Evolutionary conservation across 2,329 filamentous ascomycete genomes (phyloP).

Genomic region (Colletotrichum agaves): DNA sequence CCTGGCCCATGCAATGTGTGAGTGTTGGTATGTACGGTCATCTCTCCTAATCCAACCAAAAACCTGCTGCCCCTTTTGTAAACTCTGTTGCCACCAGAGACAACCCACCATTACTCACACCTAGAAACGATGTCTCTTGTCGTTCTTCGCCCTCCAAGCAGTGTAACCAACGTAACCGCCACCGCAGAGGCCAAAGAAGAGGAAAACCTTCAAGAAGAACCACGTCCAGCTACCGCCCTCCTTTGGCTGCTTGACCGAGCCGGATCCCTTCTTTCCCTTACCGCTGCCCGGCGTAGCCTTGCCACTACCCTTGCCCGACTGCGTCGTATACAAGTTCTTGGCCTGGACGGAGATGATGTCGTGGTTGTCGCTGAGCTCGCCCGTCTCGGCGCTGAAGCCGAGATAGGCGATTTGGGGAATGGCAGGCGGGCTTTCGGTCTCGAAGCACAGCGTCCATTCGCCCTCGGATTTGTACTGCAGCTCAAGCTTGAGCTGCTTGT

Average conservation of each 20-base stretch:
- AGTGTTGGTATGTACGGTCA: constrained; percentile 33
- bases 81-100: neutral
- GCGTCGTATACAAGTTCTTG: constrained; percentile 84
- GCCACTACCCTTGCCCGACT: constrained; percentile 46
- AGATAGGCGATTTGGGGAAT: constrained; percentile 83
- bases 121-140: constrained; percentile 68
- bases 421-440: constrained; percentile 74
- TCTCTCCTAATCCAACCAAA: constrained; percentile 12
- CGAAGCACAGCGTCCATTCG: constrained; percentile 92
- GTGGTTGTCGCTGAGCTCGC: constrained; percentile 96
- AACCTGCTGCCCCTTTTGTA: neutral
- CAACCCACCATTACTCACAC: neutral
- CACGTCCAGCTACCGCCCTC: constrained; percentile 66
- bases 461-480: constrained; percentile 93
- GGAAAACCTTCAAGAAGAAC: constrained; percentile 82
- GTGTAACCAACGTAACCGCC: constrained; percentile 90
- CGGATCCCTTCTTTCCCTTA: constrained; percentile 40
- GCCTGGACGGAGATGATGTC: constrained; percentile 90
- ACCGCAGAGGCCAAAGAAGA: constrained; percentile 76
- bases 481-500: constrained; percentile 89
- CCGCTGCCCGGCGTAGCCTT: constrained; percentile 45
- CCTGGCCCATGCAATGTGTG: constrained; percentile 30
- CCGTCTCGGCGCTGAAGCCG: constrained; percentile 88
- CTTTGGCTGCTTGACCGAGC: constrained; percentile 55
- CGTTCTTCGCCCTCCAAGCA: constrained; percentile 76